These are phyloP conservation scores for Hanseniaspora singularis DNA, from an alignment of 805 yeast species.

Conservation along the genomic window DNA sequence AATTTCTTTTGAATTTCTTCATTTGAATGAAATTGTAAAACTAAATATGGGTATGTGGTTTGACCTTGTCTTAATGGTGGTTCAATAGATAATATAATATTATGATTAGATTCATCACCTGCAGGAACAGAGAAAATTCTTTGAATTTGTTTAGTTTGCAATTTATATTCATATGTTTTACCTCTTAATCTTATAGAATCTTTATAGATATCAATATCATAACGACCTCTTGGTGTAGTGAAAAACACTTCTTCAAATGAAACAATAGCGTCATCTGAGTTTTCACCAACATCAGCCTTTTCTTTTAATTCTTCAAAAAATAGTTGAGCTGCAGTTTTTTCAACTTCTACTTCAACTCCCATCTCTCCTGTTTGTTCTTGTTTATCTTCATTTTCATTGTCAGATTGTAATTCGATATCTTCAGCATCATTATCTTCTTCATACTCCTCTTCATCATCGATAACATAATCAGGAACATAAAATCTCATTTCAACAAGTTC, in stretches of 20 bases:
- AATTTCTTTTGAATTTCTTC: conserved; percentile 87
- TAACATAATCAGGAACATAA: conserved; percentile 77
- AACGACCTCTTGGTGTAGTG: conserved; percentile 96
- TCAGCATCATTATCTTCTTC: conserved; percentile 37
- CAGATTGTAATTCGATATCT: conserved; percentile 24
- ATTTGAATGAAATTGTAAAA: conserved; percentile 76
- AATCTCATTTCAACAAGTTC: conserved; percentile 91
- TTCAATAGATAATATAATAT: conserved; percentile 79
- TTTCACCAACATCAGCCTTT: conserved; percentile 87
- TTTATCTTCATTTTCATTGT: conserved; percentile 26
- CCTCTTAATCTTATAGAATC: conserved; percentile 84
- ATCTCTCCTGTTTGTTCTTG: conserved; percentile 29
- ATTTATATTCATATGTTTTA: conserved; percentile 92
- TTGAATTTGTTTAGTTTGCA: conserved; percentile 80
- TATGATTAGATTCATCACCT: conserved; percentile 84
- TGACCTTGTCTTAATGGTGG: conserved; percentile 98
- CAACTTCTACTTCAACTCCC: conserved; percentile 25
- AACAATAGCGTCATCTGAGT: conserved; percentile 87
- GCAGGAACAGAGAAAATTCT: conserved; percentile 85
- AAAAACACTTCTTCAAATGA: conserved; percentile 83
- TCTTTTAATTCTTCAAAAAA: conserved; percentile 88
- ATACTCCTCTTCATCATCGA: conserved; percentile 20
- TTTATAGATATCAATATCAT: conserved; percentile 88
- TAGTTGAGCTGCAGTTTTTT: conserved; percentile 61
- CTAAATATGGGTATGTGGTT: conserved; percentile 86